A percentile compares a stretch with the other conserved stretches of the same genome.
Conservation (phyloP, 106 monocot genomes). For the Amphibolis antarctica region DNA sequence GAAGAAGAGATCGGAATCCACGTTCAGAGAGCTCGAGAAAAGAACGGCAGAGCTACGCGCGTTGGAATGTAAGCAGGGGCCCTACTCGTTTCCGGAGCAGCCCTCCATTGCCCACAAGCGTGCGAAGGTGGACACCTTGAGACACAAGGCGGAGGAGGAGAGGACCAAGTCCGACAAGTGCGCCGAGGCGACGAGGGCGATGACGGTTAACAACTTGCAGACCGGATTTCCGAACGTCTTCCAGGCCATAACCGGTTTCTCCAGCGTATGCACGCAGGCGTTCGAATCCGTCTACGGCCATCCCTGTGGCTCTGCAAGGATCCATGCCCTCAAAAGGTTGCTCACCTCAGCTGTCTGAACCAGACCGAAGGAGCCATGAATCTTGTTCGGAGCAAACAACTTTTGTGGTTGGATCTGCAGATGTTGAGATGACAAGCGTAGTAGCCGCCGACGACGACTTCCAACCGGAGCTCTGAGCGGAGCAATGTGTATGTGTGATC, state of each 20-base stretch:
- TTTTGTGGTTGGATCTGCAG: no score
- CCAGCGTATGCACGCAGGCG: conserved; percentile 68
- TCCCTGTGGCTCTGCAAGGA: conserved; percentile 9
- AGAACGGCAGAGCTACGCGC: conserved; percentile 45
- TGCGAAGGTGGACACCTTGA: conserved; percentile 47
- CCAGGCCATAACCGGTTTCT: conserved; percentile 84
- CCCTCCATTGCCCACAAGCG: conserved; percentile 31
- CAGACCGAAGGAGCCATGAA: background rate
- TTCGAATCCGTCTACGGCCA: conserved; percentile 50
- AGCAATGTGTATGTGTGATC: no score
- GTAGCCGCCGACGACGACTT: no score
- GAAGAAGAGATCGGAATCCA: conserved; percentile 45
- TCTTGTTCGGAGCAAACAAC: no score
- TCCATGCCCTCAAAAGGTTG: conserved; percentile 39
- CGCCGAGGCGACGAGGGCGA: conserved; percentile 53
- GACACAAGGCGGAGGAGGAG: conserved; percentile 67
- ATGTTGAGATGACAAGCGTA: no score
- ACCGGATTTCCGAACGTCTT: conserved; percentile 89
- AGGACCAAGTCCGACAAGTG: conserved; percentile 70
- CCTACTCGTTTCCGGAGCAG: conserved; percentile 11
- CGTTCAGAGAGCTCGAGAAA: conserved; percentile 54
- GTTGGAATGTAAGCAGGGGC: conserved; percentile 43
- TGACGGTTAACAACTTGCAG: conserved; percentile 91
- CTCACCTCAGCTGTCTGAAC: conserved; percentile 4
- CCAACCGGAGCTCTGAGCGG: no score